Evolutionary conservation across 345 rosid genomes (phyloP).

Genomic region (Lumnitzera littorea): DNA sequence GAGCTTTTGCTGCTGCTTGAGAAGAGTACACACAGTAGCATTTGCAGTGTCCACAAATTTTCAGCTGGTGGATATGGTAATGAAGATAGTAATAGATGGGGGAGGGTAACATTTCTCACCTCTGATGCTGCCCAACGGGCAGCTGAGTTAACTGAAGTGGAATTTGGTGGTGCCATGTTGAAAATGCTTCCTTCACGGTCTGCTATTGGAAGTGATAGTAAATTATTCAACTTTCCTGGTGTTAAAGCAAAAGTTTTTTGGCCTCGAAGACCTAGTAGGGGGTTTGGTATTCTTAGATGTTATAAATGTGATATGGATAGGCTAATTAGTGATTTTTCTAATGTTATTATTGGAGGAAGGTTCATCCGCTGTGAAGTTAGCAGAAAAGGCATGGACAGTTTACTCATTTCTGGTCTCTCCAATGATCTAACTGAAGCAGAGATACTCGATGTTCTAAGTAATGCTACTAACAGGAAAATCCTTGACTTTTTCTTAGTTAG

Average conservation of each 20-base stretch:
- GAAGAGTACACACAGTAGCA: slow-evolving; percentile 40
- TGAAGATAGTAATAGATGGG: slow-evolving; percentile 65
- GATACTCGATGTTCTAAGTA: slow-evolving; percentile 42
- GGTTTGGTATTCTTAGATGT: slow-evolving; percentile 46
- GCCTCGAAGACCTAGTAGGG: slow-evolving; percentile 67
- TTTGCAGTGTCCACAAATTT: slow-evolving; percentile 53
- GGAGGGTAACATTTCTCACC: slow-evolving; percentile 67
- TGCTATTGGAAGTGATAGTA: slow-evolving; percentile 36
- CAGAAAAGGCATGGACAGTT: slow-evolving; percentile 19
- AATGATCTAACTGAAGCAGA: slow-evolving; percentile 60
- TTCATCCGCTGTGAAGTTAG: slow-evolving; percentile 30
- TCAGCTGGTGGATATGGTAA: slow-evolving; percentile 28
- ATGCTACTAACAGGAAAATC: slow-evolving; percentile 41
- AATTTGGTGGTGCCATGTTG: slow-evolving; percentile 50
- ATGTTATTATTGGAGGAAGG: slow-evolving; percentile 41
- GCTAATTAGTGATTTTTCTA: slow-evolving; percentile 31
- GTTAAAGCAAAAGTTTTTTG: slow-evolving; percentile 61
- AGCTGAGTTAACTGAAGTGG: slow-evolving; percentile 39
- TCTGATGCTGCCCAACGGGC: slow-evolving; percentile 74
- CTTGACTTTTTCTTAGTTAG: slow-evolving; percentile 46
- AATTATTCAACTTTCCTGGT: slow-evolving; percentile 53
- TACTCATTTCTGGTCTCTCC: slow-evolving; percentile 45
- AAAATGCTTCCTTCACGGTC: slow-evolving; percentile 43
- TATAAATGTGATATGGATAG: slow-evolving; percentile 30
- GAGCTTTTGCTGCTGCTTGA: slow-evolving; percentile 62